A percentile compares a stretch with the other conserved stretches of the same genome.
Conservation (phyloP, 176 grass and related monocot species). For the Oryza nivara region DNA sequence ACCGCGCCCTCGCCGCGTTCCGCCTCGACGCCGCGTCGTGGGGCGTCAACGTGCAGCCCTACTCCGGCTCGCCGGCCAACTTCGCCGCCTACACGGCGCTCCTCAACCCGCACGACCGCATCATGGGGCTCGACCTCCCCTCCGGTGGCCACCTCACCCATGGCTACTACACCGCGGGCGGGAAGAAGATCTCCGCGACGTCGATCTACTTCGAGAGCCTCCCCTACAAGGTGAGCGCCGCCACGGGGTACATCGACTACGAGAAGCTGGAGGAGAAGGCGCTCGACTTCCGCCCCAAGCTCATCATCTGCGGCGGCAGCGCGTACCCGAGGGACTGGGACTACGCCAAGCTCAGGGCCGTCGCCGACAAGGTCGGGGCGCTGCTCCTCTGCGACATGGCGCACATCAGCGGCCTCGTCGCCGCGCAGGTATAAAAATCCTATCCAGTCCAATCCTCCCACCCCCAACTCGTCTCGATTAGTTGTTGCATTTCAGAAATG, state of each 20-base stretch:
- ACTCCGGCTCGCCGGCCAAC: conserved; percentile 98
- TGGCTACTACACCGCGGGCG: conserved; percentile 91
- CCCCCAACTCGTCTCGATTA: background rate
- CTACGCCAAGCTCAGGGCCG: conserved; percentile 74
- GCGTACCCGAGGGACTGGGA: conserved; percentile 99
- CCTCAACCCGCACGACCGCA: conserved; percentile 93
- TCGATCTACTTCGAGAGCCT: conserved; percentile 99
- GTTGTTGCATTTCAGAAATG: background rate
- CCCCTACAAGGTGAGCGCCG: conserved; percentile 84
- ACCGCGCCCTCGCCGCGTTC: conserved; percentile 78
- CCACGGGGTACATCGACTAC: conserved; percentile 81
- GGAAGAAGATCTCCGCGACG: conserved; percentile 97
- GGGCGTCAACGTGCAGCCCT: conserved; percentile 99
- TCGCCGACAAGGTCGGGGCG: conserved; percentile 93
- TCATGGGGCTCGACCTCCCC: conserved; percentile 98
- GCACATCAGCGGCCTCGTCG: conserved; percentile 96
- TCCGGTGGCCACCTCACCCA: conserved; percentile 92
- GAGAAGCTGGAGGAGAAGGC: conserved; percentile 99
- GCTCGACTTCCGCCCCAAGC: conserved; percentile 95
- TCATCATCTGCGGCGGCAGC: conserved; percentile 96
- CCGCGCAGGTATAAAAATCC: conserved; percentile 63
- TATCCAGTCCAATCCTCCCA: background rate
- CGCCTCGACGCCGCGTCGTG: conserved; percentile 64
- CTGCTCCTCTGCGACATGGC: conserved; percentile 97
- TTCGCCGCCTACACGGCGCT: conserved; percentile 98